Evolutionary conservation across 805 yeast species (phyloP), one percentile per base, ranked within the genome.

Genomic region (Starmerella potacharoeniae): DNA sequence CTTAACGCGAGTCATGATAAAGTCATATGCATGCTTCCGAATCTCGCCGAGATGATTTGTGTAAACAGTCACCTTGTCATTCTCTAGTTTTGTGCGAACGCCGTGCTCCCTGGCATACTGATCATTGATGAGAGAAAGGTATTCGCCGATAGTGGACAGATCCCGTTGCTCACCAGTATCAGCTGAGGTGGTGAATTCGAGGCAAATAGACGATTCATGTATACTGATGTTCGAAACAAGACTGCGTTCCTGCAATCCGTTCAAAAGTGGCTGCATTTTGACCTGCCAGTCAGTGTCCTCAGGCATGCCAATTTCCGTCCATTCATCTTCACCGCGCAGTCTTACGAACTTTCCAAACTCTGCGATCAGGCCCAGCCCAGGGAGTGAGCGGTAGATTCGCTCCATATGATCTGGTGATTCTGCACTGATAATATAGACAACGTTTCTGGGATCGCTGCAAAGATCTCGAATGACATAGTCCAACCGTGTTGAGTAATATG

Each of bases 321-420:
- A 79, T 79, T 55, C 79, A 78, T 34, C 80, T 11, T 73, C 56
- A 8, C 65, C 66, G 40, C 57, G 60, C 10, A 63, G 62, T 30
- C 69, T 82, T 36, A 91, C 75, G 63, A 78, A 87, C 0, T 88
- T 95, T 39, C 97, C 97, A 65, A 84, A 83, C 68, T 90, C 97
- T 1, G 96, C 95, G 59, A 91, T 81, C 52, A 91, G 72, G 0
- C 97, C 97, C 34, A 90, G 64, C 42, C 79, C 79, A 1, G 84
- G 79, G 4, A 81, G 76, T 60, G 87, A 77, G 17, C 83, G 75
- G 70, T 83, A 89, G 52, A 80, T 70, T 53, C 86, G 74, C 58
- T 84, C 86, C 64, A 90, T 70, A 43, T 82, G 86, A 1, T 75
- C 68, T 56, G 84, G 75, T 52, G 81, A 81, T 64, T 82, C 77